phyloP scores from a whole-genome alignment of 164 flowering plant species.

The Pachysandra terminalis region DNA sequence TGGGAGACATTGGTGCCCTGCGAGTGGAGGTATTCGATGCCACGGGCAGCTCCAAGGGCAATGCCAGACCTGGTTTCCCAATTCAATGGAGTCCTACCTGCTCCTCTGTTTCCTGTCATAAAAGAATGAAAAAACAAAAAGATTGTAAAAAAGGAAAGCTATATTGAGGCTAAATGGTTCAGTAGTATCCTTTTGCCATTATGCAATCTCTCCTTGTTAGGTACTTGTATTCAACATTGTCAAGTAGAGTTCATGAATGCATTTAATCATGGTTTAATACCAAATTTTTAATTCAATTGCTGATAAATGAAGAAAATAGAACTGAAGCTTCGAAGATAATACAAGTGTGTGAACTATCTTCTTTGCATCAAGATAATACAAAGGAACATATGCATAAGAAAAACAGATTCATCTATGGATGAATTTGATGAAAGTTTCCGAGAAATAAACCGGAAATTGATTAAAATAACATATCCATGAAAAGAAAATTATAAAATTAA shows the following conservation, averaged over 20 bases:
- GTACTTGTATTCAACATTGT: not conserved
- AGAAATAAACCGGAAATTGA: too few species aligned
- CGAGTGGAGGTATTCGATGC: slow-evolving; percentile 64
- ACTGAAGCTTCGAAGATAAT: not conserved
- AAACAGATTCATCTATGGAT: too few species aligned
- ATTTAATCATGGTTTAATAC: too few species aligned
- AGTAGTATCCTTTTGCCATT: not conserved
- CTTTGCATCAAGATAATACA: too few species aligned
- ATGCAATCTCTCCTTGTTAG: not conserved
- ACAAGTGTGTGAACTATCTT: too few species aligned
- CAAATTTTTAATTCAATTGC: not conserved
- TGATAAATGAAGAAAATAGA: not conserved
- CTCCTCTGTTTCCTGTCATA: slow-evolving; percentile 66
- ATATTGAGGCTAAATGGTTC: not conserved
- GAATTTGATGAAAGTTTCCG: too few species aligned
- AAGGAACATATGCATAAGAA: not conserved
- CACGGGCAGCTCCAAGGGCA: slow-evolving; percentile 84
- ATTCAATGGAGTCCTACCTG: slow-evolving; percentile 77
- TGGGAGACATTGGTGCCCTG: slow-evolving; percentile 58
- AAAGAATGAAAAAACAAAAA: not conserved
- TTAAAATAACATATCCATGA: too few species aligned
- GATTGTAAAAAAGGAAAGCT: not conserved
- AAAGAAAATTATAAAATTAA: too few species aligned
- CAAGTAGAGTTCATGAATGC: too few species aligned
- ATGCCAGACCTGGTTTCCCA: slow-evolving; percentile 79